Evolutionary conservation across 2,329 filamentous ascomycete species (phyloP).

Genomic region (Onygena corvina): DNA sequence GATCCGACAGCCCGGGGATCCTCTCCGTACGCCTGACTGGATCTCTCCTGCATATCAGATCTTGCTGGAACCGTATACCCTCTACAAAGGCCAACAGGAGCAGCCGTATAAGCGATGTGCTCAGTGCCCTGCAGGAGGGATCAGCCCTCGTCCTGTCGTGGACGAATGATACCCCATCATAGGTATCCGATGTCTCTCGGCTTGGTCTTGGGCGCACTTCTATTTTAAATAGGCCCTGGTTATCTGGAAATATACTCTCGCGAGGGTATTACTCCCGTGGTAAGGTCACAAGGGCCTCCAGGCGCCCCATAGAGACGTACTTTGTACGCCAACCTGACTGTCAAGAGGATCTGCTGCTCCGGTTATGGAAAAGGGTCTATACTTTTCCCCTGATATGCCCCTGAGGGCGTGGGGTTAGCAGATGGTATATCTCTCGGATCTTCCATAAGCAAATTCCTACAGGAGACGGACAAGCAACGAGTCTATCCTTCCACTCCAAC

Average conservation of each 20-base stretch:
- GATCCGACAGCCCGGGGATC: neutral
- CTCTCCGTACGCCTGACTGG: neutral
- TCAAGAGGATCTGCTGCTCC: neutral
- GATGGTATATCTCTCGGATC: neutral
- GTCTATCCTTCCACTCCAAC: neutral
- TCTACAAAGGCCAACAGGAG: too few species aligned
- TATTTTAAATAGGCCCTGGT: neutral
- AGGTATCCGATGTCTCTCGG: neutral
- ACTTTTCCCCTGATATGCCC: neutral
- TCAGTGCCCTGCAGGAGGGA: too few species aligned
- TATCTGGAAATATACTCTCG: neutral
- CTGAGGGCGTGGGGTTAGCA: neutral
- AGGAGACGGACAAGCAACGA: neutral
- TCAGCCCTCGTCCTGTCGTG: too few species aligned
- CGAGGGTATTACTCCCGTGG: neutral
- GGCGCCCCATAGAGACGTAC: neutral
- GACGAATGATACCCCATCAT: neutral
- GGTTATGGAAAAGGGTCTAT: neutral
- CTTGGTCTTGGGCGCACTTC: neutral
- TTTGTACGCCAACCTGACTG: neutral
- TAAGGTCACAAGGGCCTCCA: neutral
- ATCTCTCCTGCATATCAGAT: neutral
- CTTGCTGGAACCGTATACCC: too few species aligned
- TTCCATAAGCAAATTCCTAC: neutral
- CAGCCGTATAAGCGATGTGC: too few species aligned